Percentiles rank a stretch among this genome's conserved stretches.
Evolutionary conservation across 2,329 filamentous ascomycete genomes (phyloP).

Genomic region (Colletotrichum orchidophilum): DNA sequence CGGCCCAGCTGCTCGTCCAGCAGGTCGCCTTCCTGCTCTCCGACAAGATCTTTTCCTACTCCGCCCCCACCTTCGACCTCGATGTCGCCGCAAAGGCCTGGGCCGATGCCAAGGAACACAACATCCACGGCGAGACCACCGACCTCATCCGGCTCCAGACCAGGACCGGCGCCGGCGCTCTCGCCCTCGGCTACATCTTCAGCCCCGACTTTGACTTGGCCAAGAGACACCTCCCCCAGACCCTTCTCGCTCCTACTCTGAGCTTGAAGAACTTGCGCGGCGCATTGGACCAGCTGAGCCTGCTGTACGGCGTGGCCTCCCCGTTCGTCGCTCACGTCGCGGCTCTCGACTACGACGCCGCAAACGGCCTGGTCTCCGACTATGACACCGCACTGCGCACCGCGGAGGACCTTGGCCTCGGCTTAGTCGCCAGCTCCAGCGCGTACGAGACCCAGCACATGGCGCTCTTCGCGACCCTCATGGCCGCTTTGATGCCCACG

Average conservation of each 20-base stretch:
- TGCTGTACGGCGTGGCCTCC: conserved; percentile 91
- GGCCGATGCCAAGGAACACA: conserved; percentile 74
- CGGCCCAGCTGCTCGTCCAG: conserved; percentile 91
- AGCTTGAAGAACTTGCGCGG: conserved; percentile 82
- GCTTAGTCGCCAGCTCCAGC: conserved; percentile 84
- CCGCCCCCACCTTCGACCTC: conserved; percentile 90
- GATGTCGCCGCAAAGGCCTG: conserved; percentile 85
- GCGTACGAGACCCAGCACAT: conserved; percentile 96
- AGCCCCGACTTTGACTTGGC: conserved; percentile 93
- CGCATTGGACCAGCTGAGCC: conserved; percentile 89
- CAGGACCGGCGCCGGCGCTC: conserved; percentile 85
- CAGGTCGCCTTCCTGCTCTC: conserved; percentile 95
- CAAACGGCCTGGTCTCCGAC: conserved; percentile 81
- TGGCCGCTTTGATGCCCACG: conserved; percentile 82
- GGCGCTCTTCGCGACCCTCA: conserved; percentile 84
- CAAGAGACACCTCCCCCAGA: conserved; percentile 92
- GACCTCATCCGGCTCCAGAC: conserved; percentile 85
- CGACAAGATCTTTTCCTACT: conserved; percentile 98
- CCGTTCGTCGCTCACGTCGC: conserved; percentile 94
- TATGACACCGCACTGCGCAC: conserved; percentile 83
- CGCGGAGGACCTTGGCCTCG: conserved; percentile 90
- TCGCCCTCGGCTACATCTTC: conserved; percentile 97
- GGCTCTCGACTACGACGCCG: conserved; percentile 82
- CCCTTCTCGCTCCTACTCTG: conserved; percentile 85
- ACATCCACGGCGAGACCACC: conserved; percentile 84